Evolutionary conservation across 306 rosid genomes (phyloP).

Genomic region (Lathyrus aphaca): DNA sequence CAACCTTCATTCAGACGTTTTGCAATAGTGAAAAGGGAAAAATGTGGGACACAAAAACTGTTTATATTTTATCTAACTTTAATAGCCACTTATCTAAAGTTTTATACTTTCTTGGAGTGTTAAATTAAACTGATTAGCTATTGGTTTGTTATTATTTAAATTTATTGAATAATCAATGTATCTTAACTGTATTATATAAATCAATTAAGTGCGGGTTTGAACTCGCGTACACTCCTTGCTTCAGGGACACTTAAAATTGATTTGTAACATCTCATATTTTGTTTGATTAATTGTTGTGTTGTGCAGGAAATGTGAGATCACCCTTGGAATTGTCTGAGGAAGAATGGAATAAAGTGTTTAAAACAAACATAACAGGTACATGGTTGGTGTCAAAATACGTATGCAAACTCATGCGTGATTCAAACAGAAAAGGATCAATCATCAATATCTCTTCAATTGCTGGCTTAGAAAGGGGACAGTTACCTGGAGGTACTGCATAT

Average conservation of each 20-base stretch:
- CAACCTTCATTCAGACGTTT: no score
- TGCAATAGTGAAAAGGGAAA: no score
- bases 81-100: no score
- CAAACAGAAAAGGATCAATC: conserved; percentile 60
- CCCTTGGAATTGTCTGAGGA: conserved; percentile 61
- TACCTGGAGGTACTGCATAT: conserved; percentile 73
- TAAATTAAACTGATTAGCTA: no score
- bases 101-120: no score
- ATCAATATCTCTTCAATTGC: conserved; percentile 76
- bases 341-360: conserved; percentile 64
- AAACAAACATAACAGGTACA: conserved; percentile 65
- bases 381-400: conserved; percentile 80
- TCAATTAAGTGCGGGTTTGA: no score
- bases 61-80: no score
- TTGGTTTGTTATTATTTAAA: no score
- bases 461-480: conserved; percentile 62
- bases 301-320: conserved; percentile 62
- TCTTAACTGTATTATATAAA: no score
- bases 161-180: no score
- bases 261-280: background rate
- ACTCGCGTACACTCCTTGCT: no score
- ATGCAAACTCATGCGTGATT: conserved; percentile 58
- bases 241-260: background rate
- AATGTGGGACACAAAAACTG: no score
- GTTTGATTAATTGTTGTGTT: background rate